Evolutionary conservation across 2,329 filamentous ascomycete species (phyloP).

Genomic region (Leptosphaerulina australis): DNA sequence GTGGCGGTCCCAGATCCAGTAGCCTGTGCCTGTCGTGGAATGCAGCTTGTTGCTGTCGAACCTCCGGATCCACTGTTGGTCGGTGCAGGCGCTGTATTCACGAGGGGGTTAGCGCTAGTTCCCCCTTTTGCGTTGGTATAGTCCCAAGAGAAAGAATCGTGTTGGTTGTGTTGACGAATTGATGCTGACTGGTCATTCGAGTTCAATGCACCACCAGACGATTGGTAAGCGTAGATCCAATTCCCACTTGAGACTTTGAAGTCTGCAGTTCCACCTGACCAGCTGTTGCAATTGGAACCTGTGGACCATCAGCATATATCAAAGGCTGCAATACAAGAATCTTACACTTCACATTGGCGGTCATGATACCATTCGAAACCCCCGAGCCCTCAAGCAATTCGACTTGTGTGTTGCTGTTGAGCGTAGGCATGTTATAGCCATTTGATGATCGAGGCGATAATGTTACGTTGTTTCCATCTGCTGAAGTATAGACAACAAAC

Average conservation of each 20-base stretch:
- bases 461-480: constrained; percentile 61
- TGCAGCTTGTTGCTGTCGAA: constrained; percentile 35
- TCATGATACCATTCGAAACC: constrained; percentile 59
- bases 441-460: constrained; percentile 59
- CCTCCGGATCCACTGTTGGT: constrained; percentile 21
- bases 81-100: constrained; percentile 32
- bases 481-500: constrained; percentile 63
- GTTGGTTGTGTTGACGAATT: constrained; percentile 55
- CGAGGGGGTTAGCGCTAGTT: constrained; percentile 52
- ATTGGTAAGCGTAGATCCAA: constrained; percentile 60
- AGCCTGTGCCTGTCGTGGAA: constrained; percentile 35
- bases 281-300: constrained; percentile 60
- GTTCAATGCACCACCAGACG: constrained; percentile 55
- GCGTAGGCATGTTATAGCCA: constrained; percentile 53
- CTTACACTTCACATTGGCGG: constrained; percentile 62
- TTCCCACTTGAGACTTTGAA: constrained; percentile 52
- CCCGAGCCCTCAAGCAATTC: constrained; percentile 61
- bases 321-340: background rate
- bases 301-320: constrained; percentile 15
- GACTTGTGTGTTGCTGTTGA: constrained; percentile 52
- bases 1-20: constrained; percentile 16
- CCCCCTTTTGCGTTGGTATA: constrained; percentile 59
- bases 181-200: constrained; percentile 52
- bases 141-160: constrained; percentile 54
- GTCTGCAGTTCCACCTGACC: constrained; percentile 60